These are phyloP conservation scores for Stromatinia cepivora DNA, from an alignment of 2,329 filamentous ascomycete genomes.

Conservation along the genomic window DNA sequence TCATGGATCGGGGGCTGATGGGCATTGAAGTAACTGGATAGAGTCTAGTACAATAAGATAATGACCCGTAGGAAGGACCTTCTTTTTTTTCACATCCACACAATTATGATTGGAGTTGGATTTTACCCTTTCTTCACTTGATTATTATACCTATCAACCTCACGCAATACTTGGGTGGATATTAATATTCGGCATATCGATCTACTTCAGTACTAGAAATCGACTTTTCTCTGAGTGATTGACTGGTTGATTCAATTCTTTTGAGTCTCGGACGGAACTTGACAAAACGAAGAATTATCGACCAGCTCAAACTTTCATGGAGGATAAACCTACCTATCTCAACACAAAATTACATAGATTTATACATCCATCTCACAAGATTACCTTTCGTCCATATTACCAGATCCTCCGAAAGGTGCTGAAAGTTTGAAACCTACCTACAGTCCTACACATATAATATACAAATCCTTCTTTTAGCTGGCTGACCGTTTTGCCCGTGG, in stretches of 20 bases:
- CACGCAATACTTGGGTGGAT: background rate
- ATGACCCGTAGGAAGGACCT: background rate
- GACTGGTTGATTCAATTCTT: background rate
- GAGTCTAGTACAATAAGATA: background rate
- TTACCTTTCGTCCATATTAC: background rate
- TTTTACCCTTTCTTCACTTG: background rate
- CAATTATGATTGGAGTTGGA: no score
- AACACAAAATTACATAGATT: background rate
- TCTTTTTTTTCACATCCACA: no score
- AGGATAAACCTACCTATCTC: background rate
- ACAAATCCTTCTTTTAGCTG: background rate
- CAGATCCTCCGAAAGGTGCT: background rate
- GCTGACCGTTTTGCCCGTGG: conserved; percentile 3
- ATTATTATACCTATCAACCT: no score
- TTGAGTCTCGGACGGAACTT: background rate
- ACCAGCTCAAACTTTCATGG: background rate
- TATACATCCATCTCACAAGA: background rate
- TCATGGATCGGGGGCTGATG: conserved; percentile 1
- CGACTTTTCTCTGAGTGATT: background rate
- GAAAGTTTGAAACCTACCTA: background rate
- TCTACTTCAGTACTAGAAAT: background rate
- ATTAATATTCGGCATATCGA: no score
- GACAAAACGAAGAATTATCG: background rate
- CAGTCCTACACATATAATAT: background rate
- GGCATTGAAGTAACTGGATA: background rate